A percentile compares a stretch with the other conserved stretches of the same genome.
These are phyloP conservation scores for Cydonia oblonga DNA, from an alignment of 331 rosid species.

Conservation along the genomic window DNA sequence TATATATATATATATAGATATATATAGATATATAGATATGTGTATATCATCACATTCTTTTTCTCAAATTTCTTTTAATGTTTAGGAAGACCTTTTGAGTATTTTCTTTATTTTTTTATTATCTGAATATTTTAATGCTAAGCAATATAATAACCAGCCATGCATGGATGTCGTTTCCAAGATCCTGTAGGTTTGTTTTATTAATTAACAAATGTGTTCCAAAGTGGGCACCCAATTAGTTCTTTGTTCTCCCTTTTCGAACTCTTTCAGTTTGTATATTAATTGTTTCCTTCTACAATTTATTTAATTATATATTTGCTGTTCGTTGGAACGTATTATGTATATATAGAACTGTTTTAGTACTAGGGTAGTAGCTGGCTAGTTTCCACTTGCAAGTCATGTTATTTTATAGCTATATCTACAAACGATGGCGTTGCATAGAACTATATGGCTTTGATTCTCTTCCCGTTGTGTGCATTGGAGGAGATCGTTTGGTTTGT, in stretches of 20 bases:
- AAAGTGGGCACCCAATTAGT: not conserved
- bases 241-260: not conserved
- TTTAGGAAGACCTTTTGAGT: not conserved
- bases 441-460: not conserved
- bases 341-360: not conserved
- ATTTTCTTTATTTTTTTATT: not conserved
- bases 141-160: not conserved
- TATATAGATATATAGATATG: not conserved
- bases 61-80: not conserved
- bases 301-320: not conserved
- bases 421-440: slow-evolving; percentile 5
- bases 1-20: too few relatives aligned
- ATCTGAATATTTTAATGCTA: not conserved
- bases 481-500: slow-evolving; percentile 14
- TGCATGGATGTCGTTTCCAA: slow-evolving; percentile 23
- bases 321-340: too few relatives aligned
- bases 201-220: not conserved
- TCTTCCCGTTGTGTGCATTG: slow-evolving; percentile 23
- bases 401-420: too few relatives aligned
- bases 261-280: not conserved
- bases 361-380: not conserved
- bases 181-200: slow-evolving; percentile 2
- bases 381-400: not conserved
- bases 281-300: not conserved
- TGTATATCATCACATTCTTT: not conserved